phyloP scores from a whole-genome alignment of 352 stramenopile genomes.

The Phytopythium cucurbitacearum region DNA sequence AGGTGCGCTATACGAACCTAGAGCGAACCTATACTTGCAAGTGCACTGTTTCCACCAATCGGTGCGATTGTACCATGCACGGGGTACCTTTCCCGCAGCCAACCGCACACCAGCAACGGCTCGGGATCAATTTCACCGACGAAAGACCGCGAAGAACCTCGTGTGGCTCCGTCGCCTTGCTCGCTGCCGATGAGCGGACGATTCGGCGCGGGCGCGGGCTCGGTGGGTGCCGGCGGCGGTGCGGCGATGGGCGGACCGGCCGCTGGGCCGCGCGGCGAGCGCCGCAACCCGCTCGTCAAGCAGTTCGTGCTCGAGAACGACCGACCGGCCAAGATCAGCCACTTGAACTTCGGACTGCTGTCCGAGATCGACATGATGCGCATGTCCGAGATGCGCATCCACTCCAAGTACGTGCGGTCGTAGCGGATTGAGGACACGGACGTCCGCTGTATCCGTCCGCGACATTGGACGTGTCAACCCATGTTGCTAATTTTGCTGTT shows the following conservation, averaged over 20 bases:
- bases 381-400: conserved; percentile 93
- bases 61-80: not conserved
- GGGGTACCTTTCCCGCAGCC: not conserved
- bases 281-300: conserved; percentile 85
- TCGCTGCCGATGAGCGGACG: conserved; percentile 9
- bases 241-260: not conserved
- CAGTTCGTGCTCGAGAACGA: conserved; percentile 88
- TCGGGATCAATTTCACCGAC: not conserved
- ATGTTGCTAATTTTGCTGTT: not conserved
- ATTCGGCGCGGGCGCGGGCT: conserved; percentile 10
- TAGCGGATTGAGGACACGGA: not conserved
- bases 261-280: conserved; percentile 34
- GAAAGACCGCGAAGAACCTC: too few relatives aligned
- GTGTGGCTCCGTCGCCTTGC: too few relatives aligned
- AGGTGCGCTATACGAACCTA: not conserved
- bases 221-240: conserved; percentile 7
- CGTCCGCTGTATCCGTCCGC: not conserved
- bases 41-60: not conserved
- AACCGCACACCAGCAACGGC: not conserved
- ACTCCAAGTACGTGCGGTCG: conserved; percentile 50
- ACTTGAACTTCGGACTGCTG: conserved; percentile 97
- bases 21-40: too few relatives aligned
- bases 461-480: not conserved
- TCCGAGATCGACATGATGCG: conserved; percentile 95
- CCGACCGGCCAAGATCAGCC: conserved; percentile 92